These are phyloP conservation scores for Astragalus membranaceus DNA, from an alignment of 306 rosid genomes.

Conservation along the genomic window DNA sequence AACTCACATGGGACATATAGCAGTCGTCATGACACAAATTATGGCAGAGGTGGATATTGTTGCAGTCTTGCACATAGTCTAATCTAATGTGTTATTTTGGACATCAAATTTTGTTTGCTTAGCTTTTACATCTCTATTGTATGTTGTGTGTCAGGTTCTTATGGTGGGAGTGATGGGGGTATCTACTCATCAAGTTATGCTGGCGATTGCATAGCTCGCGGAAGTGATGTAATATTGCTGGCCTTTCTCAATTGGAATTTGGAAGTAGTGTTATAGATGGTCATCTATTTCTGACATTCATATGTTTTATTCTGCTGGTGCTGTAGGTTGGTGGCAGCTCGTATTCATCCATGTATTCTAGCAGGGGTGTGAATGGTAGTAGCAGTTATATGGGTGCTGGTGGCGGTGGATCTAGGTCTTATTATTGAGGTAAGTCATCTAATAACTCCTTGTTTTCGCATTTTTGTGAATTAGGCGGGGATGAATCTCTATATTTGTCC, in stretches of 20 bases:
- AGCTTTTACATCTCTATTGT: background rate
- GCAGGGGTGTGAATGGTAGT: constrained; percentile 71
- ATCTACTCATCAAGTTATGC: constrained; percentile 85
- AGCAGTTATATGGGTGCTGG: constrained; percentile 64
- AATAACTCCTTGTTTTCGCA: background rate
- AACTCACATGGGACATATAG: constrained; percentile 65
- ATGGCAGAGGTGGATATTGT: constrained; percentile 46
- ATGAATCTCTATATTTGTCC: constrained; percentile 26
- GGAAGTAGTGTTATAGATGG: background rate
- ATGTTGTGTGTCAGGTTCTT: constrained; percentile 54
- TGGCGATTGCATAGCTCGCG: constrained; percentile 68
- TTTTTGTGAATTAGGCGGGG: background rate
- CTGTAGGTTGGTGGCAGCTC: constrained; percentile 75
- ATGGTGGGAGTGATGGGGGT: constrained; percentile 62
- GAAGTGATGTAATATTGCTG: constrained; percentile 63
- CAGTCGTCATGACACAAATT: constrained; percentile 60
- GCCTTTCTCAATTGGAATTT: constrained; percentile 6
- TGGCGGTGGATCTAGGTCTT: constrained; percentile 77
- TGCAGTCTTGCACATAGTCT: constrained; percentile 19
- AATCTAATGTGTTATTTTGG: background rate
- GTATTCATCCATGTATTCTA: constrained; percentile 67
- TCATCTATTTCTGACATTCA: background rate
- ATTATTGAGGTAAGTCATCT: constrained; percentile 69
- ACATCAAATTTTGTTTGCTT: background rate
- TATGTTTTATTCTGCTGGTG: background rate